These are phyloP conservation scores for Stachybotrys echinatus DNA, from an alignment of 2,329 filamentous ascomycete species.

Conservation along the genomic window DNA sequence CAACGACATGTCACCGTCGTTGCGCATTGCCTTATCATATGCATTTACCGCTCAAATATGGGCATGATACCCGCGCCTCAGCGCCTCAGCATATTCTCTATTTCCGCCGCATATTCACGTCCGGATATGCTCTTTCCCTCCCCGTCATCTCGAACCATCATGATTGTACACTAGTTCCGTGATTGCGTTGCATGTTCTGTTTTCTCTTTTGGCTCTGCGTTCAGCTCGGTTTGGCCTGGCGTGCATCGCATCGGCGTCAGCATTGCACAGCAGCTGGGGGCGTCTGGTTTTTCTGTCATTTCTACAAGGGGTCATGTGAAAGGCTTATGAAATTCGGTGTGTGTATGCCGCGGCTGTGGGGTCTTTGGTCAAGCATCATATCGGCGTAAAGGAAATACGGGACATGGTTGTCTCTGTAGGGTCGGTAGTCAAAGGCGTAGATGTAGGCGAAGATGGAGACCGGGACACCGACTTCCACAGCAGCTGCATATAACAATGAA, in stretches of 20 bases:
- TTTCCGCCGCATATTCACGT: background rate
- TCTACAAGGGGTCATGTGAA: background rate
- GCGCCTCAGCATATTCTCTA: background rate
- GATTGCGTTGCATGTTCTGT: background rate
- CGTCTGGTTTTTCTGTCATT: too few species aligned
- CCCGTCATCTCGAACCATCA: background rate
- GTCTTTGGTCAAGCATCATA: too few species aligned
- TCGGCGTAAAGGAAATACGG: too few species aligned
- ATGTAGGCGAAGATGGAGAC: too few species aligned
- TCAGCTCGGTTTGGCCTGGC: background rate
- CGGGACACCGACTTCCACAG: too few species aligned
- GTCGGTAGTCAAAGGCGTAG: too few species aligned
- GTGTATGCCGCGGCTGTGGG: too few species aligned
- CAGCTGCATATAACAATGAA: too few species aligned
- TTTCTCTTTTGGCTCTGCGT: too few species aligned
- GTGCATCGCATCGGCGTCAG: background rate
- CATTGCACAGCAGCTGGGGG: background rate
- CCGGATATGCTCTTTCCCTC: background rate
- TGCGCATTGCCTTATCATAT: slow-evolving; percentile 7
- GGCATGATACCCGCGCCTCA: slow-evolving; percentile 23
- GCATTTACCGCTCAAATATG: slow-evolving; percentile 13
- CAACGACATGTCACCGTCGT: background rate
- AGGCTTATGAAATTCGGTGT: too few species aligned
- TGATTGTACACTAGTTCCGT: background rate
- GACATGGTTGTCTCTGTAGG: too few species aligned